Evolutionary conservation across 257 asterid species (phyloP), one percentile per base, ranked within the genome.

Genomic region (Solanum sparsipilum): DNA sequence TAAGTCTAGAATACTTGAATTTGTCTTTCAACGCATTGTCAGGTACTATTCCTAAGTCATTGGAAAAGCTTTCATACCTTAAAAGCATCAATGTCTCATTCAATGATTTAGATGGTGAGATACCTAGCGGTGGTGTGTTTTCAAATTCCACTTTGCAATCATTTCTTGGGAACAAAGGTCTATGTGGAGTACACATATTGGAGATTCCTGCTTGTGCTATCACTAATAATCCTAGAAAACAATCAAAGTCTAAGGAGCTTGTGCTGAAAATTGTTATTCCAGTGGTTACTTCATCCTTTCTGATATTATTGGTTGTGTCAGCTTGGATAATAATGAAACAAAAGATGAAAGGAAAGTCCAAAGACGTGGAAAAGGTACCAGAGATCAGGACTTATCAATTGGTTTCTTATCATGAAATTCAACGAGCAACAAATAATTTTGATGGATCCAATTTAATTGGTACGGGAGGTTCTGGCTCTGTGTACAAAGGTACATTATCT

Each of bases 381-480:
- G 89, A 67, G 7, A 41, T 84, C 10, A 27, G 20, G 68, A 74
- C 84, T 41, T 86, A 52, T 83, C 88, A 21, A 68, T 67, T 39
- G 29, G 44, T 90, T 78, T 38, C 90, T 16, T 90, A 91, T 71
- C 84, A 13, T 2, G 91, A 91, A 87, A 83, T 91, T 86, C 32
- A 71, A 12, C 71, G 31, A n/a, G 92, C 90, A 35, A 91, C 93
- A 13, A 90, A 89, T 34, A 89, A 83, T 76, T 90, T 90, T 68
- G 88, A 89, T 41, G 89, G 85, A 71, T 68, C 78, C 44, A 90
- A 91, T 71, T n/a, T 89, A 36, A 74, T 91, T 1, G 93, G 93
- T 21, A 81, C 1, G 8, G 93, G 92, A 35, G 52, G 91, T 38
- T 91, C 91, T 13, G 91, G 91, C 25, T 85, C 89, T 10, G 93